Base-by-base conservation (phyloP, 345 rosid species). In the Eucalyptus lansdowneana region DNA sequence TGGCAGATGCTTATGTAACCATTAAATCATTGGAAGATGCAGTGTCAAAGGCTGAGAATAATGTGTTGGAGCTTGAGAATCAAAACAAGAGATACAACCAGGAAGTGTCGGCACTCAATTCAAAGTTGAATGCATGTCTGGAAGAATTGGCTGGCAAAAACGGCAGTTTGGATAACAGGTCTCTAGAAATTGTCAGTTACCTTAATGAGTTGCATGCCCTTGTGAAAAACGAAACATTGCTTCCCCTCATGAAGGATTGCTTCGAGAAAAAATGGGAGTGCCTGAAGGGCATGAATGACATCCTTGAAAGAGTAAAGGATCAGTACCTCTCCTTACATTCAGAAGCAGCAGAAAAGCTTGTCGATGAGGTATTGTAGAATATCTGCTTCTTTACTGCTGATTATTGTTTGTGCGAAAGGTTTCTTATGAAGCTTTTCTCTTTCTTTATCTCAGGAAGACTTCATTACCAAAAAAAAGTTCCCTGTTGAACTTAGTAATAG, bases 111-210 rank as follows among this genome's bases (percentile, higher is more conserved):
- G 88, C 91, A 69, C 95, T 97, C 53, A 93, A 92, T 90, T 94
- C 97, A 89, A 95, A 94, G 92, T 91, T 97, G 92, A 93, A 92
- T 88, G 93, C 95, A 86, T 95, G 97, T 94, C 93, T 94, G 94
- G 97, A 95, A 89, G 99, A 96, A 92, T 91, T 96, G 92, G 92
- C 95, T 88, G 97, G 96, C 93, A 91, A 92, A 85, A 96, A 88
- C 88, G 96, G 95, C 88, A 94, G 90, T 92, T 87, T 94, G 29
- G 93, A 94, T 49, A 94, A 90, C 89, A 95, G 91, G 88, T 93
- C 94, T 45, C 76, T 92, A 80, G 98, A 97, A 93, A 90, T 96
- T 88, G 89, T 91, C 56, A 89, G 90, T 90, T 92, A 92, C 88
- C 90, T 96, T 88, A 91, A 92, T 87, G 89, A 94, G 92, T 94